These are phyloP conservation scores for Pythium dissotocum DNA, from an alignment of 352 stramenopile genomes.

Conservation along the genomic window DNA sequence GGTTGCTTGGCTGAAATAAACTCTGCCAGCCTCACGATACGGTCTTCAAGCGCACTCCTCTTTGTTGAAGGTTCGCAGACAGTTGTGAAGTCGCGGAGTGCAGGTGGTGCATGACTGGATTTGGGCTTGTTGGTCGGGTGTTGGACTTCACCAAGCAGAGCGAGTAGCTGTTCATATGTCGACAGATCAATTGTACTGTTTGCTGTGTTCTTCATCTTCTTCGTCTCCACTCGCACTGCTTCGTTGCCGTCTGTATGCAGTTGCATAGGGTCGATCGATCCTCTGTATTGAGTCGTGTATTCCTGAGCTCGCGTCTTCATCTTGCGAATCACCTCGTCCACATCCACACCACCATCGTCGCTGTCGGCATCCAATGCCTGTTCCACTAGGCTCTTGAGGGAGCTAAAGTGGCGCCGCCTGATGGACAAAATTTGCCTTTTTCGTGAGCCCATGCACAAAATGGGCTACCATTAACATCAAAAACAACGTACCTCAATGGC, in stretches of 20 bases:
- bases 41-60: neutral
- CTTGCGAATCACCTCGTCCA: conserved; percentile 13
- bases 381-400: conserved; percentile 13
- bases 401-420: conserved; percentile 2
- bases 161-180: neutral
- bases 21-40: neutral
- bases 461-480: neutral
- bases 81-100: neutral
- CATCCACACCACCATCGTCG: neutral
- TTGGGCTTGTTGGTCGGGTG: neutral
- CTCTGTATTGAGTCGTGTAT: conserved; percentile 14
- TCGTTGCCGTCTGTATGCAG: conserved; percentile 1
- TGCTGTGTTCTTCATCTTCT: neutral
- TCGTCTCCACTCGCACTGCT: neutral
- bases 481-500: neutral
- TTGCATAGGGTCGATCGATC: conserved; percentile 9
- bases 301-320: conserved; percentile 23
- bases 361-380: neutral
- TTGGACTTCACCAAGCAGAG: neutral
- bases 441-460: neutral
- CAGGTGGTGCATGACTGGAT: neutral
- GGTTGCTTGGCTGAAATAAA: neutral
- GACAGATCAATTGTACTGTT: neutral
- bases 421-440: neutral
- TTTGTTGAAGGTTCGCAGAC: neutral